Evolutionary conservation across 2,329 filamentous ascomycete species (phyloP), one percentile per base, ranked within the genome.

Genomic region (Fusarium sp.): DNA sequence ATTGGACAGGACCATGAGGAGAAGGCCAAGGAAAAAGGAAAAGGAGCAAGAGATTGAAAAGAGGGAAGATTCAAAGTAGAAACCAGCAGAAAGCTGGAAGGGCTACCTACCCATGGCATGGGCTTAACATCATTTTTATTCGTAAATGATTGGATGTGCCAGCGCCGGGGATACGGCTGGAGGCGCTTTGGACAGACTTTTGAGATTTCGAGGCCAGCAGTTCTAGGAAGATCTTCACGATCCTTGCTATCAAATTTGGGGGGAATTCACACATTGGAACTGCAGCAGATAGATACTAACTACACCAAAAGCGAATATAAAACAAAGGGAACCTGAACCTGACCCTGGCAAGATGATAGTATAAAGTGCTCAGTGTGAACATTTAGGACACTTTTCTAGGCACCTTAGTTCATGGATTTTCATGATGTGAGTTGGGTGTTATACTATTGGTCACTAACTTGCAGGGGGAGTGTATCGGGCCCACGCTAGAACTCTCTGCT

Each of bases 401-500:
- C n/a, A 30, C 30, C 30, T 30, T 17, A 34, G 41, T 8, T 28
- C 34, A n/a, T 39, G 51, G 24, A n/a, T 55, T 52, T 52, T 34
- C n/a, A 17, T 26, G 28, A 22, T 34, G 52, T 26, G n/a, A 26
- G 32, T 36, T 52, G 32, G 50, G 50, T 52, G 50, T 52, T 52
- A 52, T 36, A 24, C 50, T 36, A 52, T 36, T 26, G n/a, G 50
- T 26, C 50, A 36, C 32, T 22, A 20, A 18, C 9, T 36, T 36
- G 17, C 34, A 36, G 34, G 34, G 28, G 30, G 17, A 10, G 11
- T 13, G 30, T 17, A 34, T 36, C 18, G 20, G 14, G 44, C 30
- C 55, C 36, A 36, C 20, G 41, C 50, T 60, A 75, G 70, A 73
- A 73, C 66, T 77, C 62, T 38, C 30, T 14, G 11, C 36, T 36